phyloP scores from a whole-genome alignment of 129 eudicot species.

The Calendula officinalis region DNA sequence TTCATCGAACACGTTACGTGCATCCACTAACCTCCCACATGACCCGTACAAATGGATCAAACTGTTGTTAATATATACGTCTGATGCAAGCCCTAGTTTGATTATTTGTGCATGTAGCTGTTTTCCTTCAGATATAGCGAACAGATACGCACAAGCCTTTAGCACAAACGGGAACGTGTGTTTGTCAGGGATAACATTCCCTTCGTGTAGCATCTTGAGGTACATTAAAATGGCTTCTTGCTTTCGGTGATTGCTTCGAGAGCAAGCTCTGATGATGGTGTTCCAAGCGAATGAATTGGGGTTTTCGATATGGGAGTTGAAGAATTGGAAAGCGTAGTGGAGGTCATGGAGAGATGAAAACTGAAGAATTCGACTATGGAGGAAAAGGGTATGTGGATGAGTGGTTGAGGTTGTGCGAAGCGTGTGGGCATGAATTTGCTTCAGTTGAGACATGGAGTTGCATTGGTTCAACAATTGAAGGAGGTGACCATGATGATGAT shows the following conservation, averaged over 20 bases:
- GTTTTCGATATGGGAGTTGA: conserved; percentile 39
- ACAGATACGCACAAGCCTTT: conserved; percentile 75
- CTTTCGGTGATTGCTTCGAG: conserved; percentile 43
- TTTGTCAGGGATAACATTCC: conserved; percentile 52
- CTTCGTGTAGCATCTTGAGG: conserved; percentile 38
- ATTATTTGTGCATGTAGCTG: conserved; percentile 55
- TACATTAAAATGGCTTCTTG: conserved; percentile 47
- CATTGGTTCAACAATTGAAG: conserved; percentile 48
- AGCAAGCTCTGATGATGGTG: conserved; percentile 70
- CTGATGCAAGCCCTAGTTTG: conserved; percentile 61
- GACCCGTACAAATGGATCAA: conserved; percentile 78
- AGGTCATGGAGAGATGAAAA: conserved; percentile 60
- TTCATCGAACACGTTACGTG: conserved; percentile 57
- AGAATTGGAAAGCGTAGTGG: conserved; percentile 45
- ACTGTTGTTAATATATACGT: conserved; percentile 72
- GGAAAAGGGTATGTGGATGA: conserved; percentile 51
- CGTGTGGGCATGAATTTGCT: conserved; percentile 76
- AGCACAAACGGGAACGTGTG: conserved; percentile 77
- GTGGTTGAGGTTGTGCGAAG: conserved; percentile 56
- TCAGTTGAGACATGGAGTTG: conserved; percentile 60
- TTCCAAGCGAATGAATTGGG: conserved; percentile 80
- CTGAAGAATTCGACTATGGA: conserved; percentile 56
- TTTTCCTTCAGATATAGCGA: conserved; percentile 50
- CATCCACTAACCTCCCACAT: conserved; percentile 57
- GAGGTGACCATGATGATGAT: conserved; percentile 43